These are phyloP conservation scores for Debaryomyces fabryi DNA, from an alignment of 1,139 yeast species.

Conservation along the genomic window DNA sequence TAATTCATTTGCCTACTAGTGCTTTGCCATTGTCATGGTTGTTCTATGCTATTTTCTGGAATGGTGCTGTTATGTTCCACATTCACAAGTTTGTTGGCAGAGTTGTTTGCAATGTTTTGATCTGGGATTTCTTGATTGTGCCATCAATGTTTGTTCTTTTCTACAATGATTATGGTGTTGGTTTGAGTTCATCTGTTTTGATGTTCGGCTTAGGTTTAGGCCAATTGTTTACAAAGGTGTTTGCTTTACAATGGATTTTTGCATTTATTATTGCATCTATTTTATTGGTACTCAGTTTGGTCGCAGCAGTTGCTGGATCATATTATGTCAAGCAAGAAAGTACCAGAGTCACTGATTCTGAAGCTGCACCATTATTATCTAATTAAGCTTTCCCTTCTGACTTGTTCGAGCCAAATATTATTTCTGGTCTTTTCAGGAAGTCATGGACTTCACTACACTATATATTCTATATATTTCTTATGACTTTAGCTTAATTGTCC, in stretches of 20 bases:
- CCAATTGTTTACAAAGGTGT: constrained; percentile 64
- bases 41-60: constrained; percentile 75
- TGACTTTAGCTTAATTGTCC: neutral
- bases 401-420: neutral
- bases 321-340: constrained; percentile 14
- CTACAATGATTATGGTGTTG: constrained; percentile 74
- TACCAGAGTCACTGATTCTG: constrained; percentile 20
- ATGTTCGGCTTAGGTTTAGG: constrained; percentile 68
- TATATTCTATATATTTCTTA: neutral
- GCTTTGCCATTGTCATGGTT: constrained; percentile 80
- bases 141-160: constrained; percentile 60
- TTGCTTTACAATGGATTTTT: constrained; percentile 86
- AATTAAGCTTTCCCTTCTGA: neutral
- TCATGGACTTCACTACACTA: neutral
- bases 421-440: neutral
- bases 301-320: constrained; percentile 39
- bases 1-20: constrained; percentile 63
- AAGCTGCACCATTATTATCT: constrained; percentile 30
- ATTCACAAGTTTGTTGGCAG: constrained; percentile 65
- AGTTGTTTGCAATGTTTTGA: constrained; percentile 66
- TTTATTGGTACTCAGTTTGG: constrained; percentile 51
- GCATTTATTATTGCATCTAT: constrained; percentile 66
- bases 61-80: constrained; percentile 70
- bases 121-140: constrained; percentile 76
- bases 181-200: constrained; percentile 58